phyloP scores from a whole-genome alignment of 306 rosid species.

The Vigna unguiculata region DNA sequence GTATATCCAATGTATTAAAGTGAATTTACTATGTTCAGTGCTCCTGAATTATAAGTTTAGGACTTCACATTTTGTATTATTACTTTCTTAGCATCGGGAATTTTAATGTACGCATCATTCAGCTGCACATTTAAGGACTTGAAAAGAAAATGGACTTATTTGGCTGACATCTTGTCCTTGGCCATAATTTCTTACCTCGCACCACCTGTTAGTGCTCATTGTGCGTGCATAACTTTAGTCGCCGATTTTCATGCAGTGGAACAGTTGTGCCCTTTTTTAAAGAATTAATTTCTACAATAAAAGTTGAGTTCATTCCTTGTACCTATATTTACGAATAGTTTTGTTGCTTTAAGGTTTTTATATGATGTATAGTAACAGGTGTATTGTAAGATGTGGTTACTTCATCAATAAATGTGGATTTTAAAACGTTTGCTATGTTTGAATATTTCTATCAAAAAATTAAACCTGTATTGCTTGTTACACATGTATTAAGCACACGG shows the following conservation, averaged over 20 bases:
- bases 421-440: constrained; percentile 5
- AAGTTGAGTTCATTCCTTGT: constrained; percentile 14
- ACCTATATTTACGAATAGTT: constrained; percentile 7
- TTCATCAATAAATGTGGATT: constrained; percentile 6
- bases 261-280: neutral
- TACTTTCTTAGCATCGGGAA: constrained; percentile 2
- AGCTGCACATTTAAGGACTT: neutral
- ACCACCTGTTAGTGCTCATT: constrained; percentile 6
- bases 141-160: constrained; percentile 10
- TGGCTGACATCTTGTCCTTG: neutral
- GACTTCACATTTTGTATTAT: constrained; percentile 9
- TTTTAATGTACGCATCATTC: neutral
- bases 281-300: neutral
- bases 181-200: neutral
- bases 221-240: constrained; percentile 27
- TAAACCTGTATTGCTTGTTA: too few species aligned
- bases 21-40: constrained; percentile 19
- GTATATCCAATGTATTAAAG: constrained; percentile 50
- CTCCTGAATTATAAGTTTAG: constrained; percentile 5
- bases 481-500: neutral
- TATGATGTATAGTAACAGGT: neutral
- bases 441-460: neutral
- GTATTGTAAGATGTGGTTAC: constrained; percentile 6
- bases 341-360: neutral
- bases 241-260: neutral